Percentiles rank a stretch among this genome's conserved stretches.
Conservation (phyloP, 2,329 filamentous ascomycete genomes). For the Tolypocladium ophioglossoides region DNA sequence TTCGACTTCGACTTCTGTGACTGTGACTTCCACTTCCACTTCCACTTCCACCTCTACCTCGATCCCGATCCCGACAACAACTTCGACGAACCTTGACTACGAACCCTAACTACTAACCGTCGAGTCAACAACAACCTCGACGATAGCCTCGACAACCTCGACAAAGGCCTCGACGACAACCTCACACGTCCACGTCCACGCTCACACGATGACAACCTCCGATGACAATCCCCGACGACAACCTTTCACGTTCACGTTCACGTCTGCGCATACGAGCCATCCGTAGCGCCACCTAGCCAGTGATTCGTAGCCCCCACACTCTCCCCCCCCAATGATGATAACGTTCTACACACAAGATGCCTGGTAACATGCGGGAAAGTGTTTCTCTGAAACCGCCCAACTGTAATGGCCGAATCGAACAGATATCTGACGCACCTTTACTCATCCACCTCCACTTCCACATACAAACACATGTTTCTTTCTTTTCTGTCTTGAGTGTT, state of each 20-base stretch:
- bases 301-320: background rate
- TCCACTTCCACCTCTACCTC: background rate
- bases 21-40: too few relatives aligned
- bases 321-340: background rate
- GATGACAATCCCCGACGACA: background rate
- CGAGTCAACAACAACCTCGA: background rate
- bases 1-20: too few relatives aligned
- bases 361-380: background rate
- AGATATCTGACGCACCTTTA: background rate
- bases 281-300: background rate
- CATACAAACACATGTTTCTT: background rate
- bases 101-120: too few relatives aligned
- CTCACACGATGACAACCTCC: background rate
- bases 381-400: background rate
- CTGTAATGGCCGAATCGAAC: background rate
- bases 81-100: background rate
- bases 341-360: background rate
- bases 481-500: background rate
- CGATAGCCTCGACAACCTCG: background rate
- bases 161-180: background rate
- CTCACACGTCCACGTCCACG: background rate
- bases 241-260: conserved; percentile 15
- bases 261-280: background rate
- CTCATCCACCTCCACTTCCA: background rate
- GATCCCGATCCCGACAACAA: background rate